These are phyloP conservation scores for Toxoplasma gondii DNA, from an alignment of 169 alveolate genomes.

Conservation along the genomic window DNA sequence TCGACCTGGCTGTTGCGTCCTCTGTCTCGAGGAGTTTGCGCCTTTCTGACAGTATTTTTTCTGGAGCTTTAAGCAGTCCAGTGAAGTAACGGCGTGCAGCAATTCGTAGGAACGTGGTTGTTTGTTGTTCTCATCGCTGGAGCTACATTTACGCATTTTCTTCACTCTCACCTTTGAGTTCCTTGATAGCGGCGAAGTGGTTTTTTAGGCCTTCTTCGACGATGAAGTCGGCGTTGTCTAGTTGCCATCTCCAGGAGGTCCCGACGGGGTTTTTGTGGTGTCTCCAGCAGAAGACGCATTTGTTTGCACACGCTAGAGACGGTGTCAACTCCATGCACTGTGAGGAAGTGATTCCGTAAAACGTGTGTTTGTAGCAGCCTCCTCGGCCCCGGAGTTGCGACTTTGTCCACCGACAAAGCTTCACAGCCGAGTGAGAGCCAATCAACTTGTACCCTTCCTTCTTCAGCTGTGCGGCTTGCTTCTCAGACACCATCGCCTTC, in stretches of 20 bases:
- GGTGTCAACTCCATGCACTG: slow-evolving; percentile 93
- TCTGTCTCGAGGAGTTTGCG: no score
- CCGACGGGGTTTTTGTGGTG: slow-evolving; percentile 92
- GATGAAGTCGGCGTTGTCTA: slow-evolving; percentile 81
- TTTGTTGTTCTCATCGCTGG: not conserved
- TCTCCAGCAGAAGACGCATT: slow-evolving; percentile 93
- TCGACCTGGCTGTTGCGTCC: no score
- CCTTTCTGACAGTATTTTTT: no score
- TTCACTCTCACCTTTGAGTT: slow-evolving; percentile 37
- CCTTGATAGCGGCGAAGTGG: slow-evolving; percentile 52
- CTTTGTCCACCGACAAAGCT: slow-evolving; percentile 92
- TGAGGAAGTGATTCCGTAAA: slow-evolving; percentile 88
- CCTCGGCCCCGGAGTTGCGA: slow-evolving; percentile 84
- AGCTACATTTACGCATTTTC: not conserved
- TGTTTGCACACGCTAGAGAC: slow-evolving; percentile 92
- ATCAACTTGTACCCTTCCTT: slow-evolving; percentile 83
- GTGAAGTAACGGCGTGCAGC: no score
- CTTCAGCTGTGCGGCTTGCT: slow-evolving; percentile 61
- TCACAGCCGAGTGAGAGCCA: slow-evolving; percentile 91
- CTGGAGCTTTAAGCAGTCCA: no score
- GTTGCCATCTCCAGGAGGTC: slow-evolving; percentile 86
- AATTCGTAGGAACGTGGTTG: no score
- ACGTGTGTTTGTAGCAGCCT: slow-evolving; percentile 92
- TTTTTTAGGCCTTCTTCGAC: slow-evolving; percentile 61
- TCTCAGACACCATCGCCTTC: slow-evolving; percentile 53